These are phyloP conservation scores for Crepidotus variabilis DNA, from an alignment of 768 basidiomycete species.

Conservation along the genomic window DNA sequence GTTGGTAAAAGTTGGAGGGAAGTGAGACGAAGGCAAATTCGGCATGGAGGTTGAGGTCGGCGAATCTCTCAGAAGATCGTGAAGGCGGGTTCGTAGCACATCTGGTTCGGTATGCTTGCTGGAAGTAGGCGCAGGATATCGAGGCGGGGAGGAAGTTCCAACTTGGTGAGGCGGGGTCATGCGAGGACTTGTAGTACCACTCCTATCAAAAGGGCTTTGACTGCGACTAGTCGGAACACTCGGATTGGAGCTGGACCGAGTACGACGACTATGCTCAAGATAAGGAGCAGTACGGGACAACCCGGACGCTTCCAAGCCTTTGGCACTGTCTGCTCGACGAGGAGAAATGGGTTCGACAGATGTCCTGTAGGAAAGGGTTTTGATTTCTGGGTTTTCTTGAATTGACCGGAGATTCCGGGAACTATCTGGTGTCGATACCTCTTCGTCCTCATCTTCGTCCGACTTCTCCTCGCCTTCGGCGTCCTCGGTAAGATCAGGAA, in stretches of 20 bases:
- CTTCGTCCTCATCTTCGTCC: constrained; percentile 19
- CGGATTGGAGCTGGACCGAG: constrained; percentile 28
- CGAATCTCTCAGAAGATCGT: constrained; percentile 43
- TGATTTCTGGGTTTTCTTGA: constrained; percentile 3
- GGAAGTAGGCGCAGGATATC: constrained; percentile 16
- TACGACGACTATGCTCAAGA: constrained; percentile 17
- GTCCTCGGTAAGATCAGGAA: constrained; percentile 34
- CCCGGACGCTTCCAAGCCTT: constrained; percentile 14
- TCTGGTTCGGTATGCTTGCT: constrained; percentile 24
- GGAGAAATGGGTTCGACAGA: constrained; percentile 3
- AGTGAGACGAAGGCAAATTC: constrained; percentile 24
- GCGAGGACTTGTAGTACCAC: constrained; percentile 18
- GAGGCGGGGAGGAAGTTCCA: constrained; percentile 5
- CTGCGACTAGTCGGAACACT: constrained; percentile 19
- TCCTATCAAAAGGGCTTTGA: constrained; percentile 18
- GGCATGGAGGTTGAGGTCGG: constrained; percentile 41
- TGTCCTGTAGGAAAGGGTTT: constrained; percentile 5
- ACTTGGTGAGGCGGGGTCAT: constrained; percentile 13
- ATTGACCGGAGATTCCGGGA: constrained; percentile 9
- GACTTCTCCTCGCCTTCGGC: constrained; percentile 22
- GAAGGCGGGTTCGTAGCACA: constrained; percentile 34
- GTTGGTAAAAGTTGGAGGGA: constrained; percentile 17
- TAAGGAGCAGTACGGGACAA: constrained; percentile 19
- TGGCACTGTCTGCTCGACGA: background rate
- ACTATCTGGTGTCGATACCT: constrained; percentile 19